Base-by-base conservation (phyloP, 257 asterid genomes). In the Nicotiana knightiana region DNA sequence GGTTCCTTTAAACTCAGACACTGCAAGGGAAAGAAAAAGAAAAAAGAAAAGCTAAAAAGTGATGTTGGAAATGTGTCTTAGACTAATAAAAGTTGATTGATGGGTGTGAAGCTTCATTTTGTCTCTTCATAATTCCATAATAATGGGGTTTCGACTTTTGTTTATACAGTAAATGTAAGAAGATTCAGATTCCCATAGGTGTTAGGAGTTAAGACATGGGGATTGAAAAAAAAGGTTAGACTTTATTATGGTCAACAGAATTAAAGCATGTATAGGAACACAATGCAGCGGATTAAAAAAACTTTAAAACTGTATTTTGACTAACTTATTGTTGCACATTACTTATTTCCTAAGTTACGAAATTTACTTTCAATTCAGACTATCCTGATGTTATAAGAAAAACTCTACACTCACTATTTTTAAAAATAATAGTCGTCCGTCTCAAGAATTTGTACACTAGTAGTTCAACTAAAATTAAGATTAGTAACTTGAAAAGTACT, bases 121-220 rank as follows among this genome's bases (percentile, higher is more conserved):
- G 79, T 75, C 79, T 51, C 62, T 61, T 37, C 75, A 79, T 79
- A 61, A 61, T 79, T 61, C 55, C 55, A n/a, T 46, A 79, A 79
- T 79, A 79, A 79, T 61, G 43, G 57, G 43, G 15, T 64, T 79
- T 79, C n/a, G 10, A 79, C 58, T 33, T 39, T 79, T 79, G 15
- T 35, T 61, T 39, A 79, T 59, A 58, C 67, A 35, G 70, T 57
- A 39, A 21, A 15, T 32, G 35, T 37, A 61, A 37, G 48, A 79
- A 75, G 79, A 73, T 73, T 73, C 79, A 51, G 79, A 73, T 73
- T 73, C 79, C 79, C 63, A 73, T 73, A 26, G 63, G 43, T 48
- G 51, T 73, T 73, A 73, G 79, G 24, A 46, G 43, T 26, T 73
- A 15, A 73, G 1, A 48, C 62, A 24, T 51, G 43, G 70, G 70